Evolutionary conservation across 1,284 basidiomycete genomes (phyloP).

Genomic region (Rugosomyces carneus): DNA sequence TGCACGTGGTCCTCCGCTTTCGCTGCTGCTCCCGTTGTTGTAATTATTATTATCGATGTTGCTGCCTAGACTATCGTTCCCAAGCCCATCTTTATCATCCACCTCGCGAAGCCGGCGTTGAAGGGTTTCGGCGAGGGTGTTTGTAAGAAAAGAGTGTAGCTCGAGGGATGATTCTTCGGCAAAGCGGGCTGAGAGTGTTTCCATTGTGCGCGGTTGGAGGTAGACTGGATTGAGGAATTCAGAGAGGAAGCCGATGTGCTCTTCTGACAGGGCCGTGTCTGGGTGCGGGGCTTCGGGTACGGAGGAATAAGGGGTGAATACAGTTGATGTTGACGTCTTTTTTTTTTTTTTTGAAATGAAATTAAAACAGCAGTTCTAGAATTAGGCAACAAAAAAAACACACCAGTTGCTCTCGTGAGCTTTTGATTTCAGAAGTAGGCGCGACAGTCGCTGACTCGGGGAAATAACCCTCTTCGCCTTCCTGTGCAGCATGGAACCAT

Average conservation of each 20-base stretch:
- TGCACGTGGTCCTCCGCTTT: slow-evolving; percentile 24
- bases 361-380: too few species aligned
- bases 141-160: slow-evolving; percentile 79
- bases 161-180: slow-evolving; percentile 86
- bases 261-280: slow-evolving; percentile 47
- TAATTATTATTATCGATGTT: too few species aligned
- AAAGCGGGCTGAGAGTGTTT: slow-evolving; percentile 78
- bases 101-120: slow-evolving; percentile 57
- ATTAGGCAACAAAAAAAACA: too few species aligned
- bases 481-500: slow-evolving; percentile 93
- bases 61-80: too few species aligned
- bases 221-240: slow-evolving; percentile 90
- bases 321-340: slow-evolving; percentile 52
- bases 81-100: slow-evolving; percentile 68
- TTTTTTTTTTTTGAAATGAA: too few species aligned
- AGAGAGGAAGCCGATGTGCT: slow-evolving; percentile 65
- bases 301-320: slow-evolving; percentile 55
- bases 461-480: slow-evolving; percentile 86
- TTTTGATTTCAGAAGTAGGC: slow-evolving; percentile 41
- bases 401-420: slow-evolving; percentile 78
- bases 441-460: slow-evolving; percentile 36
- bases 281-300: slow-evolving; percentile 41
- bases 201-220: slow-evolving; percentile 77
- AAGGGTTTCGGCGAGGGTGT: slow-evolving; percentile 62
- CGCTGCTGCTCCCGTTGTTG: too few species aligned